phyloP scores from a whole-genome alignment of 192 early-diverging fungal genomes.

The Lunasporangiospora selenospora region DNA sequence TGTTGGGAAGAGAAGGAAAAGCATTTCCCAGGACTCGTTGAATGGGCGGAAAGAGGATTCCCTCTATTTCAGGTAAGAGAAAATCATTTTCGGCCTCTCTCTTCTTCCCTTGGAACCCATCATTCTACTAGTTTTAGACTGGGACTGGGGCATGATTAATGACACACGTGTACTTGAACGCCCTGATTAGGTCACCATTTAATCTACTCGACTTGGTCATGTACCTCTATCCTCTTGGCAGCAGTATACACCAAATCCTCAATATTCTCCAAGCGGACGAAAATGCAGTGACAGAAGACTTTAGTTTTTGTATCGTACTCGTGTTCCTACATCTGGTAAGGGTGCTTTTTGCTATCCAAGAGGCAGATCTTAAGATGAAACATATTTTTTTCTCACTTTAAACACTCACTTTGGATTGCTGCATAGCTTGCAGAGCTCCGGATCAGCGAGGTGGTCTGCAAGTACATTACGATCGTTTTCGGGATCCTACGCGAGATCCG shows the following conservation, averaged over 20 bases:
- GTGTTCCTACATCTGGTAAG: background rate
- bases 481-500: constrained; percentile 3
- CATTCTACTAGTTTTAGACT: too few relatives aligned
- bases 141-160: too few relatives aligned
- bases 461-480: constrained; percentile 15
- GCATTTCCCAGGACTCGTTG: too few relatives aligned
- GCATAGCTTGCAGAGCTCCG: constrained; percentile 28
- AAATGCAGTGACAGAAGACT: background rate
- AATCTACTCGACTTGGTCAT: background rate
- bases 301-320: background rate
- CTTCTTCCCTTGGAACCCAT: too few relatives aligned
- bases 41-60: too few relatives aligned
- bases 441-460: constrained; percentile 3
- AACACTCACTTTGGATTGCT: too few relatives aligned
- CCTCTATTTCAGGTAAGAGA: background rate
- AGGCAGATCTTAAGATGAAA: too few relatives aligned
- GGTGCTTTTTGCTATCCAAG: too few relatives aligned
- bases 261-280: background rate
- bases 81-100: background rate
- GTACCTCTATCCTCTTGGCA: background rate
- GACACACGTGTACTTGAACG: too few relatives aligned
- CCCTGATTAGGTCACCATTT: background rate
- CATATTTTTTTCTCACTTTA: too few relatives aligned
- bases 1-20: too few relatives aligned
- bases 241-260: background rate